phyloP scores from a whole-genome alignment of 306 rosid genomes.

The Pyrus pyrifolia region DNA sequence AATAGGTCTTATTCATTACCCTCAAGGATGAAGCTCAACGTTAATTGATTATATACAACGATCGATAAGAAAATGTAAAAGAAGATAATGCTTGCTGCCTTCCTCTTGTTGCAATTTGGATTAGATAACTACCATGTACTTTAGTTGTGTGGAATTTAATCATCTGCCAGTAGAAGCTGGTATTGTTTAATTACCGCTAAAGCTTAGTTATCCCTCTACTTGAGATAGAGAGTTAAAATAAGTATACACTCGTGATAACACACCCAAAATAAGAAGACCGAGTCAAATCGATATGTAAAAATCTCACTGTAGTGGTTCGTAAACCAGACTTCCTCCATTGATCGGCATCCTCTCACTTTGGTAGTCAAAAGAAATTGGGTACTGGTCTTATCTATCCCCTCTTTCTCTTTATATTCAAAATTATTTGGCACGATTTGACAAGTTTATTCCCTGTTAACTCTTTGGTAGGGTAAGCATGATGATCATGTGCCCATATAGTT shows the following conservation, averaged over 20 bases:
- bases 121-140: too few relatives aligned
- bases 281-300: neutral
- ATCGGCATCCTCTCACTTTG: neutral
- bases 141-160: too few relatives aligned
- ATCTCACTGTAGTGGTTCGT: neutral
- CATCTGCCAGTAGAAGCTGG: too few relatives aligned
- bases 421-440: neutral
- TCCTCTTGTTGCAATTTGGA: neutral
- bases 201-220: too few relatives aligned
- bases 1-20: constrained; percentile 51
- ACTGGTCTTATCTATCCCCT: neutral
- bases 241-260: neutral
- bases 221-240: too few relatives aligned
- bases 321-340: neutral
- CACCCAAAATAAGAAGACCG: too few relatives aligned
- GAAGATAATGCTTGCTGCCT: neutral
- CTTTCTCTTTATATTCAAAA: neutral
- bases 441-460: neutral
- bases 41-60: neutral
- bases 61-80: neutral
- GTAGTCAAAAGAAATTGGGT: neutral
- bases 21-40: neutral
- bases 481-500: neutral
- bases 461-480: neutral
- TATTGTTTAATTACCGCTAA: too few relatives aligned